phyloP scores from a whole-genome alignment of 345 rosid genomes.

The Corchorus capsularis region DNA sequence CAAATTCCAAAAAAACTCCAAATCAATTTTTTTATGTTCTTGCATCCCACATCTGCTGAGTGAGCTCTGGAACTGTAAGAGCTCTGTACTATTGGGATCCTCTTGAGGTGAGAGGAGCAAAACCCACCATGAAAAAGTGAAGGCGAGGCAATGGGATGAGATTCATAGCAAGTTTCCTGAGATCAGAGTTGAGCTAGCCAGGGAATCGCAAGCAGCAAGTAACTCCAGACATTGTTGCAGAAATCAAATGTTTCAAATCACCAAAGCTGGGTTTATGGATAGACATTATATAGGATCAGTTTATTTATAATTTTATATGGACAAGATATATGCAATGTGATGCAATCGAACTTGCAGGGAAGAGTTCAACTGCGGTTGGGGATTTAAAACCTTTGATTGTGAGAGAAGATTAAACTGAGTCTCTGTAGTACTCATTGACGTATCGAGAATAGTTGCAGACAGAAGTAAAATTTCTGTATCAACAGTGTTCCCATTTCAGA shows the following conservation, averaged over 20 bases:
- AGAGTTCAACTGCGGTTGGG: slow-evolving; percentile 47
- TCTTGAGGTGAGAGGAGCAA: slow-evolving; percentile 82
- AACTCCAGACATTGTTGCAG: slow-evolving; percentile 76
- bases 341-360: not conserved
- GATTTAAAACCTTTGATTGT: slow-evolving; percentile 52
- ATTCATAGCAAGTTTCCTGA: slow-evolving; percentile 66
- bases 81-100: slow-evolving; percentile 77
- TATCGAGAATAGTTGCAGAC: slow-evolving; percentile 68
- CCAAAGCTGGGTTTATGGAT: too few relatives aligned
- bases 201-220: slow-evolving; percentile 79
- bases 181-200: slow-evolving; percentile 71
- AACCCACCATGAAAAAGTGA: slow-evolving; percentile 81
- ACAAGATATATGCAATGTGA: not conserved
- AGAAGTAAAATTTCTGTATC: slow-evolving; percentile 60
- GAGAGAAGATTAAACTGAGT: slow-evolving; percentile 54
- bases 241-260: slow-evolving; percentile 69
- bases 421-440: slow-evolving; percentile 59
- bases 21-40: too few relatives aligned
- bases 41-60: slow-evolving; percentile 84
- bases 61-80: slow-evolving; percentile 72
- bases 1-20: too few relatives aligned
- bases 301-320: not conserved
- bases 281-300: too few relatives aligned
- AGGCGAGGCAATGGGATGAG: slow-evolving; percentile 76
- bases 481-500: too few relatives aligned